phyloP scores from a whole-genome alignment of 192 early-diverging fungal genomes.

The Lobosporangium transversale region DNA sequence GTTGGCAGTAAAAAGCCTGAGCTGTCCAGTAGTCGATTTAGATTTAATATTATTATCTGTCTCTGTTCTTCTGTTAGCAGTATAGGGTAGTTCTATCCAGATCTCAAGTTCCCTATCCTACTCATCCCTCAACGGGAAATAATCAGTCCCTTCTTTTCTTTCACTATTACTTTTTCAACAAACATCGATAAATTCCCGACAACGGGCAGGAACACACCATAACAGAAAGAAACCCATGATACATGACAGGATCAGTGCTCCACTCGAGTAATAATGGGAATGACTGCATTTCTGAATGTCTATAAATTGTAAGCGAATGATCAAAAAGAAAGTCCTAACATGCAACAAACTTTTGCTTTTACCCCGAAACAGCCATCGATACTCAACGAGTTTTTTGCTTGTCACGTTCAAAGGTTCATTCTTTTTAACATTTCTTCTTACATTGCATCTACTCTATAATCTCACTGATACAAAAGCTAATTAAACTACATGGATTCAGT shows the following conservation, averaged over 20 bases:
- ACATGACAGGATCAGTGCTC: slow-evolving; percentile 26
- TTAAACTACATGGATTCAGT: background rate
- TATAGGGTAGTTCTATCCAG: slow-evolving; percentile 21
- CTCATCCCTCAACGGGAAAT: background rate
- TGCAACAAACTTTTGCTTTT: no score
- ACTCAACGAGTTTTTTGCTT: no score
- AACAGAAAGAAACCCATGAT: slow-evolving; percentile 40
- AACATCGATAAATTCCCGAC: background rate
- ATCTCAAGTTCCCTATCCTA: slow-evolving; percentile 39
- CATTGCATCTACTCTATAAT: no score
- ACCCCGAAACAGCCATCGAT: no score
- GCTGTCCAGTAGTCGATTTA: background rate
- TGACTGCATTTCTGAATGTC: slow-evolving; percentile 17
- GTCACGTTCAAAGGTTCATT: no score
- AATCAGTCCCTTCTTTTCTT: background rate
- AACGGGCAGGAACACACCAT: slow-evolving; percentile 18
- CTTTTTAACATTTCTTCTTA: background rate
- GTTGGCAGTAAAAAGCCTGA: background rate
- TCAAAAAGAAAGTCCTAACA: background rate
- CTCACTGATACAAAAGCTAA: no score
- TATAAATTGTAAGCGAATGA: background rate
- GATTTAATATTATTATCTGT: background rate
- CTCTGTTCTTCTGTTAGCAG: background rate
- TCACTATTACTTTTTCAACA: background rate
- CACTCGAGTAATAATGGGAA: slow-evolving; percentile 46